Evolutionary conservation across 306 rosid genomes (phyloP).

Genomic region (Acacia acuminata): DNA sequence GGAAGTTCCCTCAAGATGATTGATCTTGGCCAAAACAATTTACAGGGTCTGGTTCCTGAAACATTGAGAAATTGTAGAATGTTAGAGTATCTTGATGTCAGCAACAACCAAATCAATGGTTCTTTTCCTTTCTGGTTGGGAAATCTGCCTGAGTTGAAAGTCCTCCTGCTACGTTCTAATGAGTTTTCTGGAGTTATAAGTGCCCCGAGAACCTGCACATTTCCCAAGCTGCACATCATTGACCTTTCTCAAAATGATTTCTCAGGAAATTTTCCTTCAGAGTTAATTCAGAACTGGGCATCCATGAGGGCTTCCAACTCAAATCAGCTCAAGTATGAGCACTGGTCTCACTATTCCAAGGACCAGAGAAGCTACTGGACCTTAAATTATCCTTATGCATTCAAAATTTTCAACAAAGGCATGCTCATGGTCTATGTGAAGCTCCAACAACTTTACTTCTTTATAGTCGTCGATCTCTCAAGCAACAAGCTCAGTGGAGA

Average conservation of each 20-base stretch:
- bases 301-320: background rate
- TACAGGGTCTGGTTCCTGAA: slow-evolving; percentile 45
- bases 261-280: slow-evolving; percentile 8
- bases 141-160: slow-evolving; percentile 28
- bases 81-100: slow-evolving; percentile 29
- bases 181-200: slow-evolving; percentile 18
- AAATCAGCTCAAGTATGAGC: slow-evolving; percentile 6
- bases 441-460: background rate
- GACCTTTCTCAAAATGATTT: slow-evolving; percentile 35
- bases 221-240: slow-evolving; percentile 34
- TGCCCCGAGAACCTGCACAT: background rate
- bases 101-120: slow-evolving; percentile 25
- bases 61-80: slow-evolving; percentile 20
- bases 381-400: background rate
- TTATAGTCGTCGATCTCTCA: slow-evolving; percentile 34
- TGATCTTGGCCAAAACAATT: slow-evolving; percentile 20
- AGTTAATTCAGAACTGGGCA: slow-evolving; percentile 6
- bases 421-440: background rate
- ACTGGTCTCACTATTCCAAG: accelerated
- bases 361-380: accelerated
- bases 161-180: background rate
- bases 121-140: slow-evolving; percentile 55
- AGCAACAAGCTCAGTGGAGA: slow-evolving; percentile 34
- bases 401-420: slow-evolving; percentile 31
- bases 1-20: background rate